A percentile compares a stretch with the other conserved stretches of the same genome.
phyloP scores from a whole-genome alignment of 2,329 filamentous ascomycete species.

The Teratosphaeria pseudoeucalypti region DNA sequence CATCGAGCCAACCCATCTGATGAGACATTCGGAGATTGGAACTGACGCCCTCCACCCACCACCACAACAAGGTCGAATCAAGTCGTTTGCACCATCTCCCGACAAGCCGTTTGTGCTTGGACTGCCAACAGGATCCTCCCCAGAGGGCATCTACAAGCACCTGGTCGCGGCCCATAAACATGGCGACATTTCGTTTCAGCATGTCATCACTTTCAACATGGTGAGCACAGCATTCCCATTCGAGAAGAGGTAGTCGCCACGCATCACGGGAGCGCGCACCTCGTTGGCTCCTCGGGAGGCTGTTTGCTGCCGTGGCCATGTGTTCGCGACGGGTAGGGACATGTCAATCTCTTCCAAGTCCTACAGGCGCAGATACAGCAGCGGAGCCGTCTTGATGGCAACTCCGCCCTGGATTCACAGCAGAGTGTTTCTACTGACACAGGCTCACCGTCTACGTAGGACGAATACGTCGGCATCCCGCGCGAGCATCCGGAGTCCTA shows the following conservation, averaged over 20 bases:
- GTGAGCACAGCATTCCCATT: conserved; percentile 29
- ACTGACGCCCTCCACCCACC: background rate
- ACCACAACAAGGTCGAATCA: conserved; percentile 55
- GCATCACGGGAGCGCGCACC: background rate
- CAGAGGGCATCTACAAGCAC: conserved; percentile 65
- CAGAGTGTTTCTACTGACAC: background rate
- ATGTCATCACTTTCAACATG: conserved; percentile 92
- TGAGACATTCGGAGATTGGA: background rate
- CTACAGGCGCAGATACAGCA: background rate
- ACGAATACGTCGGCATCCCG: conserved; percentile 78
- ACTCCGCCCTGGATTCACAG: background rate
- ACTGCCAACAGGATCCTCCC: conserved; percentile 73
- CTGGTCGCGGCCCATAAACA: conserved; percentile 63
- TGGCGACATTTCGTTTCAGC: conserved; percentile 68
- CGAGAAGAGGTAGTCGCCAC: background rate
- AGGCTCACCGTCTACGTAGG: conserved; percentile 35
- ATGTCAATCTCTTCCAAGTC: background rate
- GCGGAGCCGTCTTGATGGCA: background rate
- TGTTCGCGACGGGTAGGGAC: background rate
- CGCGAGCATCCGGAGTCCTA: conserved; percentile 78
- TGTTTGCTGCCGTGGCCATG: background rate
- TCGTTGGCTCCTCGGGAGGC: background rate
- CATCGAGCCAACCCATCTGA: background rate
- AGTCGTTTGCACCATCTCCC: conserved; percentile 60
- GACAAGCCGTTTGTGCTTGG: conserved; percentile 71